Evolutionary conservation across 2,329 filamentous ascomycete genomes (phyloP), one percentile per base, ranked within the genome.

Genomic region (Talaromyces sp.): DNA sequence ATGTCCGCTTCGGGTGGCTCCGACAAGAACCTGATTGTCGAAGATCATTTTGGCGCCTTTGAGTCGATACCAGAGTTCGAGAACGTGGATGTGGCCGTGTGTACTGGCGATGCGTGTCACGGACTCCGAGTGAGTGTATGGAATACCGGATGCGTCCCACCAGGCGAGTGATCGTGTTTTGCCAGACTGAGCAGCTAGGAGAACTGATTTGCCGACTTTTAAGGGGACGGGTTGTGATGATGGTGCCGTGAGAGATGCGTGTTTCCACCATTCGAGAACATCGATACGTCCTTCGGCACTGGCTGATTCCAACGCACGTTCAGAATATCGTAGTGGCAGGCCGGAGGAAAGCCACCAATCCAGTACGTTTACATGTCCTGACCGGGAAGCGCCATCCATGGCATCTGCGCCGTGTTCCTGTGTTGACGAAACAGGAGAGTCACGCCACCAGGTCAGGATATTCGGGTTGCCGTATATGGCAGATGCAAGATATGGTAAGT

Each of bases 181-280:
- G 21, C 91, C 91, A 45, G 89, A 87, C 69, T 96, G 91, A 0
- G 91, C 89, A 0, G 92, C 92, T 63, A 88, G 87, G 6, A 92
- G 83, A 17, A 96, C 86, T 25, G 89, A 88, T 66, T 94, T 91
- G 41, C 92, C 92, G 0, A 92, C 89, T 64, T 92, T 91, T 13
- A 95, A 80, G 1, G 80, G 79, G 5, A 87, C 69, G 9, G 75
- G 70, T 5, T 75, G 75, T 1, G 74, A 74, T 43, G 86, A 80
- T 6, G 53, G 25, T 66, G 86, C 81, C 55, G 82, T 80, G 13
- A 79, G 75, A 11, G 82, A 83, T 0, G 87, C 85, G 60, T 87
- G 82, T 65, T 89, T 89, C 93, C 93, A 97, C 93, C 93, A 97
- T 66, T 95, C 88, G 1, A 97, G 81, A 0, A 97, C 91, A 6